Base-by-base conservation (phyloP, 1,139 yeast species). In the Saccharomycopsis hybrid region DNA sequence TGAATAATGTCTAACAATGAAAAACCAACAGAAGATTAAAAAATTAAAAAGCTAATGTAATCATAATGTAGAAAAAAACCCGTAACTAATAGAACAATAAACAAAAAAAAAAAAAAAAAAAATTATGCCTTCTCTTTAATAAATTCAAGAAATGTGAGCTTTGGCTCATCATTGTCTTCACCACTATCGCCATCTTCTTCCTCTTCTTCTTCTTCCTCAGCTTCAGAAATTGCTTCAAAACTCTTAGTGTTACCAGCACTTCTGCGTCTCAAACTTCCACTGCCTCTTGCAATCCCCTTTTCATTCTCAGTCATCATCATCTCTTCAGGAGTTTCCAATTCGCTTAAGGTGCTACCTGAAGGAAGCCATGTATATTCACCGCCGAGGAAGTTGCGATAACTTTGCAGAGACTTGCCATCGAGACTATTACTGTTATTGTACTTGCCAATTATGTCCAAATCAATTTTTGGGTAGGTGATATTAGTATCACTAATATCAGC, bases 141-240 rank as follows among this genome's bases (percentile, higher is more conserved):
- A 5, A 5, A 42, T 24, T 30, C 45, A 30, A 42, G 11, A 29
- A 25, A 42, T 11, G 28, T 30, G 24, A 29, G 29, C 11, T 42
- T 27, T 11, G 13, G n/a, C 5, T 33, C 47, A 3, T 11, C n/a
- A 36, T 36, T 45, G 18, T 33, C 47, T 42, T 42, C 45, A 9
- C n/a, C 11, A 9, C 24, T 25, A 30, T n/a, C 24, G 18, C 45
- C 43, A 25, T 7, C 35, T 8, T 7, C 35, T 11, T 31, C 11
- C 7, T 31, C 11, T 5, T 43, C 46, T 24, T 44, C 47, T 25
- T 44, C 47, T 44, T 44, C 47, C 8, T 44, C 47, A 4, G 9
- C 41, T 29, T 44, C 47, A 13, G 41, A 32, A 4, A 44, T 44
- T 8, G 43, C 43, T 9, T 36, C 42, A 36, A 44, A 44, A 33